Percentiles rank a stretch among this genome's conserved stretches.
These are phyloP conservation scores for Pyronema omphalodes DNA, from an alignment of 495 filamentous ascomycete genomes.

Conservation along the genomic window DNA sequence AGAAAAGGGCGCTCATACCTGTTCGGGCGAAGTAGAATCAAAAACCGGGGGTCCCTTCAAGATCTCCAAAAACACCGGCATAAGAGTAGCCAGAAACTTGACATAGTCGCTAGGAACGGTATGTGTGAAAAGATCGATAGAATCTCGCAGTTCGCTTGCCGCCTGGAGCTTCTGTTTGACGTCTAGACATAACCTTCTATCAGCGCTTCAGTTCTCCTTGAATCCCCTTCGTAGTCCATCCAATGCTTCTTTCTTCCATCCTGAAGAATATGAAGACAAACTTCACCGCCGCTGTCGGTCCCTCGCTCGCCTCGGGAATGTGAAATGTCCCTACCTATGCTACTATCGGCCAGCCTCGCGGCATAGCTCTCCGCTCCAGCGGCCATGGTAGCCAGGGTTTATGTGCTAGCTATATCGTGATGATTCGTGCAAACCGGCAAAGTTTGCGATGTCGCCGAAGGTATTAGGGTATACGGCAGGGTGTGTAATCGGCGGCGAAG, in stretches of 20 bases:
- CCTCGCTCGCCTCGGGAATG: not conserved
- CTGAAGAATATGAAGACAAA: not conserved
- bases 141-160: constrained; percentile 53
- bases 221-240: constrained; percentile 10
- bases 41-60: constrained; percentile 79
- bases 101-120: constrained; percentile 34
- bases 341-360: constrained; percentile 39
- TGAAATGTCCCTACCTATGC: constrained; percentile 32
- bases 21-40: constrained; percentile 67
- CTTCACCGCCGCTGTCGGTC: not conserved
- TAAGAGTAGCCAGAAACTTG: constrained; percentile 61
- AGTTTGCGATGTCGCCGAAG: not conserved
- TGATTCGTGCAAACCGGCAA: constrained; percentile 1
- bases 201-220: not conserved
- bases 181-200: constrained; percentile 28
- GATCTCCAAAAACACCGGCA: constrained; percentile 77
- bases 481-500: no score
- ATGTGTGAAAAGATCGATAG: constrained; percentile 40
- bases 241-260: not conserved
- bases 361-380: constrained; percentile 34
- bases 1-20: constrained; percentile 32
- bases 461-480: no score
- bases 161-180: constrained; percentile 42
- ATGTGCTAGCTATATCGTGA: not conserved
- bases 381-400: constrained; percentile 13